Conservation (phyloP, 768 basidiomycete species). For the Tylopilus balloui region DNA sequence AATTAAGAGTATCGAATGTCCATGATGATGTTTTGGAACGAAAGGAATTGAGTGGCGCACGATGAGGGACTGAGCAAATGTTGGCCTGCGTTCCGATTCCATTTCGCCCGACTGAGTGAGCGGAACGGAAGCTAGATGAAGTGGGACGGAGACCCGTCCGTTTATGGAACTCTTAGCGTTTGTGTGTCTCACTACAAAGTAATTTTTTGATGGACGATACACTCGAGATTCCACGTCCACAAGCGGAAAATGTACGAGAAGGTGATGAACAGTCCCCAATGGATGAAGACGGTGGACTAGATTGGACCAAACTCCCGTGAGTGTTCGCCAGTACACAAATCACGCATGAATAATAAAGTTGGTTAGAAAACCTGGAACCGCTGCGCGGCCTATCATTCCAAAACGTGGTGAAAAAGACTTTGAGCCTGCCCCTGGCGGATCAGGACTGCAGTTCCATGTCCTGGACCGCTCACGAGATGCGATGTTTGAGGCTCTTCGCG, state of each 20-base stretch:
- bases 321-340: constrained; percentile 11
- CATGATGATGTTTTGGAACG: constrained; percentile 4
- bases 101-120: constrained; percentile 17
- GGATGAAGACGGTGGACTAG: constrained; percentile 73
- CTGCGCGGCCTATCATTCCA: constrained; percentile 71
- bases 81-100: constrained; percentile 33
- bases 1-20: constrained; percentile 9
- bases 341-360: constrained; percentile 3
- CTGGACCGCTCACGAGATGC: constrained; percentile 77
- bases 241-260: constrained; percentile 13
- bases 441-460: constrained; percentile 75
- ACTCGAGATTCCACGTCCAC: constrained; percentile 41
- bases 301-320: constrained; percentile 78
- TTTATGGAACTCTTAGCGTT: constrained; percentile 10
- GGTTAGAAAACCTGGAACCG: constrained; percentile 21
- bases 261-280: constrained; percentile 52
- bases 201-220: constrained; percentile 53
- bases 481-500: constrained; percentile 79
- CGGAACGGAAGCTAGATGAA: constrained; percentile 5
- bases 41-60: constrained; percentile 30
- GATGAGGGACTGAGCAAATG: constrained; percentile 44
- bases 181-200: neutral
- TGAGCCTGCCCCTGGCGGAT: constrained; percentile 70
- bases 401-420: constrained; percentile 98
- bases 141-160: neutral